Evolutionary conservation across 176 grass and related monocot genomes (phyloP).

Genomic region (Eragrostis curvula): DNA sequence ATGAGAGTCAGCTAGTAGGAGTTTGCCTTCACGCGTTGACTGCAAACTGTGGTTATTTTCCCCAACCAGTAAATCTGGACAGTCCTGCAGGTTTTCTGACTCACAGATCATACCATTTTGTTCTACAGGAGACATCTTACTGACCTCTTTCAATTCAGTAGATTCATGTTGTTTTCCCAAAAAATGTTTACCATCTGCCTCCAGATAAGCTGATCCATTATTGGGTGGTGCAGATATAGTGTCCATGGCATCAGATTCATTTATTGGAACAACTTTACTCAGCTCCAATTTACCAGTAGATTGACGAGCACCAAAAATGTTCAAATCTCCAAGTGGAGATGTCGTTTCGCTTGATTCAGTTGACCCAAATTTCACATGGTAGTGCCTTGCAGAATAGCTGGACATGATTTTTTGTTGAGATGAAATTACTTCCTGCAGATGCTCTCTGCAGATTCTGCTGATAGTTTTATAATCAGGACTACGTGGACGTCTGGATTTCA

Average conservation of each 20-base stretch:
- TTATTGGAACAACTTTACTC: slow-evolving; percentile 56
- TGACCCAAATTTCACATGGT: slow-evolving; percentile 50
- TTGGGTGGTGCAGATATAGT: slow-evolving; percentile 31
- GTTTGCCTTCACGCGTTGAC: slow-evolving; percentile 16
- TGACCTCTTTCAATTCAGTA: slow-evolving; percentile 41
- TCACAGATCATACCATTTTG: slow-evolving; percentile 50
- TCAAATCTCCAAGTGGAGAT: slow-evolving; percentile 47
- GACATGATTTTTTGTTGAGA: slow-evolving; percentile 74
- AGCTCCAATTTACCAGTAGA: slow-evolving; percentile 48
- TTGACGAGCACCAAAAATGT: slow-evolving; percentile 34
- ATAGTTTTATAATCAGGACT: slow-evolving; percentile 50
- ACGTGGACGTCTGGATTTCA: slow-evolving; percentile 61
- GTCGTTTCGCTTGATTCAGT: slow-evolving; percentile 54
- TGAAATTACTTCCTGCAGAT: slow-evolving; percentile 79
- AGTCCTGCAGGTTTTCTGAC: slow-evolving; percentile 47
- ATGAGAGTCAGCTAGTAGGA: not conserved
- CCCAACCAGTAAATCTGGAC: slow-evolving; percentile 13
- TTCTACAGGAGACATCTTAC: slow-evolving; percentile 43
- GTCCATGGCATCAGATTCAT: slow-evolving; percentile 31
- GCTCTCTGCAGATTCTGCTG: slow-evolving; percentile 53
- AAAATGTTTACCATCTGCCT: slow-evolving; percentile 42
- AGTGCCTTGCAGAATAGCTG: slow-evolving; percentile 54
- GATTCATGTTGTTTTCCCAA: slow-evolving; percentile 31
- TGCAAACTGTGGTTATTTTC: slow-evolving; percentile 22
- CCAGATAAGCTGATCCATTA: slow-evolving; percentile 34